Percentiles rank a stretch among this genome's conserved stretches.
Evolutionary conservation across 345 rosid species (phyloP).

Genomic region (Citrus inodora): DNA sequence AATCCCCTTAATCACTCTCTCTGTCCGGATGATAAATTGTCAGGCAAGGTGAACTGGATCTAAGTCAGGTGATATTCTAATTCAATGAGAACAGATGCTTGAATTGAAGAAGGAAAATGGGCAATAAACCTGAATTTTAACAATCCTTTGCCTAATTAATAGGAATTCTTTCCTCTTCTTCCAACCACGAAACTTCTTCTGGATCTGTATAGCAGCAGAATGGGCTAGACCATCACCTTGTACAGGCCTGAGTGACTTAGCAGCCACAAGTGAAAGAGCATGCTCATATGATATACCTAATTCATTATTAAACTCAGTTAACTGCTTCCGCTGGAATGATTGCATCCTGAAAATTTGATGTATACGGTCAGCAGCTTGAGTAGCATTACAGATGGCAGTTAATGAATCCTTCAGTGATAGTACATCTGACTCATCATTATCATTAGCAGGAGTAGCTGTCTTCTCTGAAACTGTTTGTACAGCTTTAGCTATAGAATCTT

Average conservation of each 20-base stretch:
- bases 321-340: constrained; percentile 73
- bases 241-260: constrained; percentile 38
- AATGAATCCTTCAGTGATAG: constrained; percentile 84
- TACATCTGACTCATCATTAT: constrained; percentile 50
- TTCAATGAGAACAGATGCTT: neutral
- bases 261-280: constrained; percentile 52
- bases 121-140: constrained; percentile 75
- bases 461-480: constrained; percentile 67
- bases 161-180: constrained; percentile 83
- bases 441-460: constrained; percentile 51
- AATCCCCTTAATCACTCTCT: neutral
- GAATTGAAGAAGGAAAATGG: neutral
- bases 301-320: constrained; percentile 38
- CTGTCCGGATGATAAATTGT: neutral
- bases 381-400: constrained; percentile 81
- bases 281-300: constrained; percentile 43
- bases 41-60: neutral
- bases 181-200: constrained; percentile 90
- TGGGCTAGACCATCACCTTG: constrained; percentile 43
- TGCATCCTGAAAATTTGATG: constrained; percentile 82
- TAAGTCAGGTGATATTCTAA: neutral
- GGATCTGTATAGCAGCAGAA: constrained; percentile 81
- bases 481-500: constrained; percentile 38
- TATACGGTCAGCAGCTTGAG: constrained; percentile 89
- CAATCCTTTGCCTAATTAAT: constrained; percentile 73